Evolutionary conservation across 495 filamentous ascomycete species (phyloP), one percentile per base, ranked within the genome.

Genomic region (Mytilinidion resinicola): DNA sequence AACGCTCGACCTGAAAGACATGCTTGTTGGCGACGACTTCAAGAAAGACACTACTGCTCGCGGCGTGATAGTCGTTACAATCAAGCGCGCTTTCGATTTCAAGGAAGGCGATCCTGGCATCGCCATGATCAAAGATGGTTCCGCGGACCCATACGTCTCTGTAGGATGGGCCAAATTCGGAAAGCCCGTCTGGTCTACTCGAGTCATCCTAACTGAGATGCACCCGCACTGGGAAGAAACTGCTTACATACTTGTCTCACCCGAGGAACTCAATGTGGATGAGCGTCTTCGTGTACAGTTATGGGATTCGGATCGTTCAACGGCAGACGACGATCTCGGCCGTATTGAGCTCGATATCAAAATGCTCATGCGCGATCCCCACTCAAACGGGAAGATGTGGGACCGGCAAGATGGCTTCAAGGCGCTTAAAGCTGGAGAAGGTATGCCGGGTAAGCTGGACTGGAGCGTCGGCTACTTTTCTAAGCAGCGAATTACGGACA

Each of bases 131-230:
- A 76, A 80, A 58, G 61, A 75, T 8, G 85, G 85, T 4, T 82
- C 81, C 20, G 79, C 82, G 20, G 86, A 90, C 68, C 72, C 80
- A 1, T 90, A 89, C 64, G 82, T 89, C 25, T 81, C 78, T 9
- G 81, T 88, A 14, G 85, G 82, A 9, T 90, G 86, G 83, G 84
- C 82, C 14, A 90, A 89, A 59, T 87, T 88, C 63, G 83, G 84
- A 48, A 89, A 88, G 60, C 82, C 86, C 37, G 70, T 84, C 46
- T 75, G 68, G 67, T 82, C 80, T 42, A 88, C 77, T 35, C 82
- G 78, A 67, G 81, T 91, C 64, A 82, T 81, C 62, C 70, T 75
- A 17, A 68, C 75, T n/a, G 79, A 86, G 12, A 78, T 85, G 68
- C 69, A 87, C 43, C 86, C 86, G 0, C 74, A 73, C 41, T 90